Conservation (phyloP, 2,329 filamentous ascomycete genomes). For the Drechslerella stenobrocha region DNA sequence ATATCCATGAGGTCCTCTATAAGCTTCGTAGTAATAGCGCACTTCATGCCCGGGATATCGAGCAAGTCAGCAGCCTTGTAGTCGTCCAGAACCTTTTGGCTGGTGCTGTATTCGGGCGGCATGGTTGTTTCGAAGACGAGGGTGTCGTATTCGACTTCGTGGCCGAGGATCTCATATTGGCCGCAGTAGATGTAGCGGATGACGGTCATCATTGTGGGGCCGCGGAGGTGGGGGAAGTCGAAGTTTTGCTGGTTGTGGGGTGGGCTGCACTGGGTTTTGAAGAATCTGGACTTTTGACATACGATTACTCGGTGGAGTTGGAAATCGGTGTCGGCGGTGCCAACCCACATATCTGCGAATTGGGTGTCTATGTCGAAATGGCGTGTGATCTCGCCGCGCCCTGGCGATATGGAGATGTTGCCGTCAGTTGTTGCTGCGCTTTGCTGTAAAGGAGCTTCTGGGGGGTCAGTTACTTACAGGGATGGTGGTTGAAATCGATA, state of each 20-base stretch:
- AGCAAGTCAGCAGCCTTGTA: not conserved
- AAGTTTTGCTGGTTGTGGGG: not conserved
- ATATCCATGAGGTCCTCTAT: not conserved
- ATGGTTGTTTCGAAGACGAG: not conserved
- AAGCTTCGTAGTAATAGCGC: slow-evolving; percentile 8
- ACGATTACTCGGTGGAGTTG: slow-evolving; percentile 12
- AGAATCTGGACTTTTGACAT: slow-evolving; percentile 11
- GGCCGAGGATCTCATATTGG: slow-evolving; percentile 16
- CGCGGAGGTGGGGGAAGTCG: not conserved
- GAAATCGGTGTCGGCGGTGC: not conserved
- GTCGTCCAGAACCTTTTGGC: slow-evolving; percentile 9
- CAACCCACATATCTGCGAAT: slow-evolving; percentile 3
- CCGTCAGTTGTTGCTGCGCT: no score
- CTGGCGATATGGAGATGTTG: no score
- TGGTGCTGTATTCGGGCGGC: not conserved
- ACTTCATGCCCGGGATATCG: not conserved
- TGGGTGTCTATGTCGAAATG: not conserved
- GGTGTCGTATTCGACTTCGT: slow-evolving; percentile 8
- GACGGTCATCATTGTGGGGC: slow-evolving; percentile 9
- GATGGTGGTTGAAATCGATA: no score
- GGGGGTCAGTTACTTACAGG: no score
- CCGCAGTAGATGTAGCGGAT: slow-evolving; percentile 21
- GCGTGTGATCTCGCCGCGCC: not conserved
- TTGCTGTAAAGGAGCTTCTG: no score
- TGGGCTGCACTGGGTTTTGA: not conserved